Evolutionary conservation across 352 stramenopile species (phyloP).

Genomic region (Albugo laibachii): DNA sequence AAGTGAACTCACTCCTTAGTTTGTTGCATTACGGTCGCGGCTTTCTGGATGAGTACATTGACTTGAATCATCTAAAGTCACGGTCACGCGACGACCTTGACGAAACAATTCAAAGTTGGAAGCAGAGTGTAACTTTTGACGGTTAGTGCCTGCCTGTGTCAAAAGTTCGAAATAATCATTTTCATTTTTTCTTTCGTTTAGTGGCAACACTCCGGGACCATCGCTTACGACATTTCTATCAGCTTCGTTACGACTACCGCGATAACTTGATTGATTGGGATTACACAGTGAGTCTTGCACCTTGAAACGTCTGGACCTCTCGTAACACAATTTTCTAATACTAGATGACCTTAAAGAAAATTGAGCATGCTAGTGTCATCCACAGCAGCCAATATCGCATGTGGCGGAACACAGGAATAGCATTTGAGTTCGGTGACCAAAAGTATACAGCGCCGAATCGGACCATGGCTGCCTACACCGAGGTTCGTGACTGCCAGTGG

Average conservation of each 20-base stretch:
- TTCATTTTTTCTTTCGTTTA: conserved; percentile 10
- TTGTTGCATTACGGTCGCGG: conserved; percentile 52
- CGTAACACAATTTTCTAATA: background rate
- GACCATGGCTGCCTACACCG: conserved; percentile 70
- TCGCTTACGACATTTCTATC: conserved; percentile 79
- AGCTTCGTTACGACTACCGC: conserved; percentile 83
- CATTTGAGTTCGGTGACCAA: conserved; percentile 91
- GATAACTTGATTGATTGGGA: conserved; percentile 90
- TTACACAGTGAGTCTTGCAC: conserved; percentile 47
- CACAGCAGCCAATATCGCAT: conserved; percentile 82
- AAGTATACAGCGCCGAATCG: conserved; percentile 80
- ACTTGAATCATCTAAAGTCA: conserved; percentile 81
- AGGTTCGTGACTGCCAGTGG: background rate
- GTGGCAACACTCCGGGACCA: conserved; percentile 69
- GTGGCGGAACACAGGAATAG: conserved; percentile 84
- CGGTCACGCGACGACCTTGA: conserved; percentile 77
- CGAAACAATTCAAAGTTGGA: conserved; percentile 71
- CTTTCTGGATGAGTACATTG: conserved; percentile 35
- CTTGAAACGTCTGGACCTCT: background rate
- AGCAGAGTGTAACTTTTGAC: conserved; percentile 44
- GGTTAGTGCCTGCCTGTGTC: conserved; percentile 11
- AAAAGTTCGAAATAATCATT: background rate
- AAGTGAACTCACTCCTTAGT: conserved; percentile 42
- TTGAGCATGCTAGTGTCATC: conserved; percentile 81
- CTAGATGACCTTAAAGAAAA: conserved; percentile 68